These are phyloP conservation scores for Malus orientalis DNA, from an alignment of 306 rosid genomes.

Conservation along the genomic window DNA sequence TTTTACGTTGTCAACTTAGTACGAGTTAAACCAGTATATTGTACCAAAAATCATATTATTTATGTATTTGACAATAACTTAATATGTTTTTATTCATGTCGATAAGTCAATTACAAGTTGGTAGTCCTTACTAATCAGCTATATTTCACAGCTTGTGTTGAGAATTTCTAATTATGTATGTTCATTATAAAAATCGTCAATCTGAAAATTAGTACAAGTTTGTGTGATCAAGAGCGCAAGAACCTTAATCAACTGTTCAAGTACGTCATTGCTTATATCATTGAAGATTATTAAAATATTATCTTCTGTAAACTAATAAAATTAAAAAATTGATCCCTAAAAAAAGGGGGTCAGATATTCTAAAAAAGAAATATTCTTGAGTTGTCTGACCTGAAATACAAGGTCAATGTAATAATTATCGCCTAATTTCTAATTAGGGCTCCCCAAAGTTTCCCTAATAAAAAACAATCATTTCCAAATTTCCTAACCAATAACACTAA, in stretches of 20 bases:
- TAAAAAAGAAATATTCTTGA: too few species aligned
- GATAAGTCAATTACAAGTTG: neutral
- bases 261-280: conserved; percentile 1
- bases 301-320: neutral
- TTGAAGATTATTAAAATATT: neutral
- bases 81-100: neutral
- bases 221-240: neutral
- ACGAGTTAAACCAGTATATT: too few species aligned
- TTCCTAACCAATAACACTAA: neutral
- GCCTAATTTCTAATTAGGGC: neutral
- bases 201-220: neutral
- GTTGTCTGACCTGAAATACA: neutral
- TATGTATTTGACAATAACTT: too few species aligned
- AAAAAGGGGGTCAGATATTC: neutral
- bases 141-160: neutral
- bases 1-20: too few species aligned
- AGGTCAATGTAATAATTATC: neutral
- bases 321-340: neutral
- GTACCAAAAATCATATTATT: too few species aligned
- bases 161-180: neutral
- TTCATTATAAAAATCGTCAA: neutral
- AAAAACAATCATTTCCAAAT: neutral
- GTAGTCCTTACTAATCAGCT: neutral
- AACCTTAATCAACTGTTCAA: neutral
- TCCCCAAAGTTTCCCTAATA: too few species aligned